These are phyloP conservation scores for Candida namnaoensis DNA, from an alignment of 805 yeast species.

Conservation along the genomic window DNA sequence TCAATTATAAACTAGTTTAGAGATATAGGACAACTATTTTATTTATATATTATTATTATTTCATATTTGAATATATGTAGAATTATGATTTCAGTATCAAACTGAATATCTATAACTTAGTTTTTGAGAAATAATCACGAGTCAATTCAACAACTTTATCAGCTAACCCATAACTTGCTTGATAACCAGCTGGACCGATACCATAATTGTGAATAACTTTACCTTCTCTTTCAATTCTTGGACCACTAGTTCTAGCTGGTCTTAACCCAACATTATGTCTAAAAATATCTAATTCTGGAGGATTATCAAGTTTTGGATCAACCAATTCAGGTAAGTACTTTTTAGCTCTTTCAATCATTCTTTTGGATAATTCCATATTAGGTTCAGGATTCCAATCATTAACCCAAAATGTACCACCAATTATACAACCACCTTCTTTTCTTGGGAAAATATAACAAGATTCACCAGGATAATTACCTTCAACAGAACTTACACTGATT, in stretches of 20 bases:
- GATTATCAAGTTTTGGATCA: conserved; percentile 20
- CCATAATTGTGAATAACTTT: conserved; percentile 57
- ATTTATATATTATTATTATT: too few relatives aligned
- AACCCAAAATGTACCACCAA: conserved; percentile 42
- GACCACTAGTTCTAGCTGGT: conserved; percentile 58
- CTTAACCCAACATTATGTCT: conserved; percentile 55
- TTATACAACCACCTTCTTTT: conserved; percentile 62
- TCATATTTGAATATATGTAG: too few relatives aligned
- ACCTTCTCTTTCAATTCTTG: conserved; percentile 37
- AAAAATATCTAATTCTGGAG: conserved; percentile 33
- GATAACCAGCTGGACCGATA: conserved; percentile 73
- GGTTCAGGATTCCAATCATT: conserved; percentile 23
- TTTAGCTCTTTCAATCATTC: conserved; percentile 27
- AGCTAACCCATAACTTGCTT: conserved; percentile 61
- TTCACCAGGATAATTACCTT: conserved; percentile 28
- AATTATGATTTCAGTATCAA: too few relatives aligned
- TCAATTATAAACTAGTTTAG: too few relatives aligned
- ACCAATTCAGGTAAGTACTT: conserved; percentile 21
- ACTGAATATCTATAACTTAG: conserved; percentile 7
- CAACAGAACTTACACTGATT: conserved; percentile 15
- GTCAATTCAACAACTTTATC: conserved; percentile 30
- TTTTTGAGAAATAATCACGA: conserved; percentile 16
- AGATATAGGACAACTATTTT: too few relatives aligned
- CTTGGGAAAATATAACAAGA: conserved; percentile 57
- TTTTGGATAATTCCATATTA: conserved; percentile 35